Conservation (phyloP, 2,329 filamentous ascomycete genomes). For the Trichoderma afroharzianum region DNA sequence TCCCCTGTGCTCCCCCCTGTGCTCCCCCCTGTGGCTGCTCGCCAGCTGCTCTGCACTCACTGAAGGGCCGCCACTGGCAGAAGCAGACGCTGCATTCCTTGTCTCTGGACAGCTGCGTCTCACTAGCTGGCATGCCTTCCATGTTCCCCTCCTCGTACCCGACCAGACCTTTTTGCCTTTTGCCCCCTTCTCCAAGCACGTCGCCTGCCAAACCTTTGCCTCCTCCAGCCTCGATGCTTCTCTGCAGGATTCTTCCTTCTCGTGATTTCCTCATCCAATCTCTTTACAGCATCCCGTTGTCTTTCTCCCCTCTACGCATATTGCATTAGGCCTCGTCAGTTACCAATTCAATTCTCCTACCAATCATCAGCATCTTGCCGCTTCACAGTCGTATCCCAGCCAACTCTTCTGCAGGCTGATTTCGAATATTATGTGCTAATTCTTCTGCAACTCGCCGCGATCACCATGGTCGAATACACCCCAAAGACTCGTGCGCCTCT, state of each 20-base stretch:
- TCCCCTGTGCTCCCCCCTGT: not conserved
- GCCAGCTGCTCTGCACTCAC: constrained; percentile 11
- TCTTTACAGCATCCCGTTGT: not conserved
- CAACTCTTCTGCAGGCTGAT: constrained; percentile 9
- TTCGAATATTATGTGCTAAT: constrained; percentile 37
- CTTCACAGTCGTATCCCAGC: not conserved
- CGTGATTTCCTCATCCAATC: not conserved
- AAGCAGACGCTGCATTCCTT: constrained; percentile 24
- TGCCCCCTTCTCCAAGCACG: not conserved
- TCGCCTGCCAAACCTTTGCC: constrained; percentile 15
- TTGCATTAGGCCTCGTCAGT: constrained; percentile 1
- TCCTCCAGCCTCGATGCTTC: constrained; percentile 1
- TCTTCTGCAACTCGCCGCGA: constrained; percentile 21
- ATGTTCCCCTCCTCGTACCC: not conserved
- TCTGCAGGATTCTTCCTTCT: not conserved
- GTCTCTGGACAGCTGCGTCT: not conserved
- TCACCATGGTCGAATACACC: constrained; percentile 31
- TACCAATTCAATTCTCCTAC: constrained; percentile 15
- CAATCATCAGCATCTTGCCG: constrained; percentile 8
- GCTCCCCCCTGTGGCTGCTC: not conserved
- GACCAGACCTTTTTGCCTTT: not conserved
- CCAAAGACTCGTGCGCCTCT: constrained; percentile 39
- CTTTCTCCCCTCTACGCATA: not conserved
- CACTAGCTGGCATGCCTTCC: constrained; percentile 13
- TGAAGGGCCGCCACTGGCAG: constrained; percentile 17